These are phyloP conservation scores for Millerago galiae DNA, from an alignment of 805 yeast species.

Conservation along the genomic window DNA sequence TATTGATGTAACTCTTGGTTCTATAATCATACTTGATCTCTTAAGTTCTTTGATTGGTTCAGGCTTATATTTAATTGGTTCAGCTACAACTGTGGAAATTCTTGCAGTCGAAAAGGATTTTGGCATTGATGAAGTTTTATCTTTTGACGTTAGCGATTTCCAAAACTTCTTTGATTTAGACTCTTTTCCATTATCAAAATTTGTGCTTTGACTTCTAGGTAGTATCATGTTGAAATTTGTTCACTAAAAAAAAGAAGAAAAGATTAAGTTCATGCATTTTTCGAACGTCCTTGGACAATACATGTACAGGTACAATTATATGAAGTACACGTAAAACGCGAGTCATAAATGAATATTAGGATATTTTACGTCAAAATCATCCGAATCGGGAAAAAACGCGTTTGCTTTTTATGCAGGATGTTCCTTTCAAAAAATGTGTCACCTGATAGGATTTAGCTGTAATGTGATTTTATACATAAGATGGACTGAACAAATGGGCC, in stretches of 20 bases:
- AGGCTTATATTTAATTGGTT: not conserved
- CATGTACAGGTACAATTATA: no score
- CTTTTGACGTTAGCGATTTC: constrained; percentile 4
- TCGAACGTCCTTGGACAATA: no score
- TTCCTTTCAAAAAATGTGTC: not conserved
- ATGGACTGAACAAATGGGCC: no score
- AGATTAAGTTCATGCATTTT: no score
- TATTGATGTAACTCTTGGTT: not conserved
- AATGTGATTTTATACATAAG: no score
- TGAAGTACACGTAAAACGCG: not conserved
- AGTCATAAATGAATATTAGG: not conserved
- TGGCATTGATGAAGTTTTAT: not conserved
- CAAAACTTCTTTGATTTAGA: constrained; percentile 3
- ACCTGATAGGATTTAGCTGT: no score
- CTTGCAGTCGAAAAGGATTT: not conserved
- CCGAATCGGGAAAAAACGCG: not conserved
- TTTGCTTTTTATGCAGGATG: not conserved
- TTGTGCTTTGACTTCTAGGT: constrained; percentile 8
- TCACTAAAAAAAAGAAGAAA: no score
- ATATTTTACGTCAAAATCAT: no score
- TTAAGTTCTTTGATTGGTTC: not conserved
- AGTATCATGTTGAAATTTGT: not conserved
- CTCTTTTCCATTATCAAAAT: not conserved
- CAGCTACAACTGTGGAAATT: not conserved
- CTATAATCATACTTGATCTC: constrained; percentile 7